These are phyloP conservation scores for Laetiporus sulphureus DNA, from an alignment of 1,284 basidiomycete species.

Conservation along the genomic window DNA sequence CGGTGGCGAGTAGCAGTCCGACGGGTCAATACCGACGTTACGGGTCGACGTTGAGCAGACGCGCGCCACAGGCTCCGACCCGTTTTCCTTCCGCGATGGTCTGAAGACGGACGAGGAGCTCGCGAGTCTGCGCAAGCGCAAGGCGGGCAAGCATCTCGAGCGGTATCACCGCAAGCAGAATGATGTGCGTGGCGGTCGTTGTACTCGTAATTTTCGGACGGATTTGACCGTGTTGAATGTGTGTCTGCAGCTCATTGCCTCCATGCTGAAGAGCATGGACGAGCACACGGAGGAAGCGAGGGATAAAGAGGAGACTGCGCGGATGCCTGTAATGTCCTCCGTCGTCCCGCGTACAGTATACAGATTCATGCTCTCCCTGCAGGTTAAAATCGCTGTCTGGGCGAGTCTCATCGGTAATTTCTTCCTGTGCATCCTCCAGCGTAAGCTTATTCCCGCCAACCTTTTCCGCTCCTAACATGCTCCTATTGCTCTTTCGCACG, in stretches of 20 bases:
- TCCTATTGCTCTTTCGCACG: conserved; percentile 1
- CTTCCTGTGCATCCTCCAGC: conserved; percentile 58
- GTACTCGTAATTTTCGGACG: too few relatives aligned
- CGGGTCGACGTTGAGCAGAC: conserved; percentile 24
- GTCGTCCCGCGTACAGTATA: too few relatives aligned
- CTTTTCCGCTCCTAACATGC: too few relatives aligned
- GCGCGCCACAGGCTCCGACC: conserved; percentile 34
- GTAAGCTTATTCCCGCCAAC: conserved; percentile 33
- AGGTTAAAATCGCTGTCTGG: conserved; percentile 87
- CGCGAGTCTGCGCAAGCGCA: conserved; percentile 48
- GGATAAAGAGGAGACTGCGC: conserved; percentile 53
- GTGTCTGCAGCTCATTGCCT: conserved; percentile 60
- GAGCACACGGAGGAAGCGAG: conserved; percentile 74
- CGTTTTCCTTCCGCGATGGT: conserved; percentile 52
- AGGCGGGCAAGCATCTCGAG: conserved; percentile 56
- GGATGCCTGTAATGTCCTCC: conserved; percentile 66
- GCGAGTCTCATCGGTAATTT: conserved; percentile 79
- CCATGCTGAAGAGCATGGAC: conserved; percentile 85
- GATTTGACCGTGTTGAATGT: too few relatives aligned
- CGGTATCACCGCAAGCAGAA: conserved; percentile 83
- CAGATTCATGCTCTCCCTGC: conserved; percentile 2
- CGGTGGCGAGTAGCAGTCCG: conserved; percentile 18
- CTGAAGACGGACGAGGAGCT: conserved; percentile 58
- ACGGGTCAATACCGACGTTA: conserved; percentile 18
- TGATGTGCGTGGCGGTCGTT: too few relatives aligned